Base-by-base conservation (phyloP, 2,329 filamentous ascomycete species). In the Pyrenophora teres region DNA sequence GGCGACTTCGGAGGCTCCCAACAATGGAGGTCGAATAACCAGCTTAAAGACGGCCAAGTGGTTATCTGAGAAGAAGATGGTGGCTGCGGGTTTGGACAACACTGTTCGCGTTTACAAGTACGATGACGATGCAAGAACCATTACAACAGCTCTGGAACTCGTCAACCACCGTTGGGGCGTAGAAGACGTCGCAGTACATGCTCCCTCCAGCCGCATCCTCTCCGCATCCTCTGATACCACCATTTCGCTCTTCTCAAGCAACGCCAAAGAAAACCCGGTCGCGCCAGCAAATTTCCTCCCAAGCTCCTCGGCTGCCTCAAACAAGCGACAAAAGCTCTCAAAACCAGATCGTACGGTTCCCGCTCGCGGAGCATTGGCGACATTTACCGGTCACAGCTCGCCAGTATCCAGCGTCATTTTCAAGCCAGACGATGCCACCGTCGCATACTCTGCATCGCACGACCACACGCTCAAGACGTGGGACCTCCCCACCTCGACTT, bases 71-170 rank as follows among this genome's bases (percentile, higher is more conserved):
- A 85, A 83, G 46, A 87, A 92, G 74, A 80, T 97, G 65, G 92
- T 87, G 4, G 96, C 92, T 1, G 87, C 89, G 1, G 88, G 91
- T 12, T 79, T 95, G 59, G 94, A 97, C 76, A 84, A 90, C 54
- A 92, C 90, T 2, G 83, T 99, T 35, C 84, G 92, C 38, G 77
- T 97, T 59, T 99, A 93, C 92, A 92, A 92, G 71, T 96, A 95
- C 76, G 78, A 81, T 38, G 89, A 94, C 65, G 77, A 83, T 23
- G 81, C 85, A 57, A 62, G 65, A 18, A 80, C 84, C 2, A 79
- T 96, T 44, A 87, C 86, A 57, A 87, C 89, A 1, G 85, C 84
- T 46, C 80, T 96, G 59, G 91, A 96, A 68, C 83, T 96, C 6
- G 92, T 91, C 76, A 91, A 90, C 33, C 92, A 97, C 77, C 86